Percentiles rank a stretch among this genome's conserved stretches.
These are phyloP conservation scores for Termitomyces sp. DNA, from an alignment of 768 basidiomycete genomes.

Conservation along the genomic window DNA sequence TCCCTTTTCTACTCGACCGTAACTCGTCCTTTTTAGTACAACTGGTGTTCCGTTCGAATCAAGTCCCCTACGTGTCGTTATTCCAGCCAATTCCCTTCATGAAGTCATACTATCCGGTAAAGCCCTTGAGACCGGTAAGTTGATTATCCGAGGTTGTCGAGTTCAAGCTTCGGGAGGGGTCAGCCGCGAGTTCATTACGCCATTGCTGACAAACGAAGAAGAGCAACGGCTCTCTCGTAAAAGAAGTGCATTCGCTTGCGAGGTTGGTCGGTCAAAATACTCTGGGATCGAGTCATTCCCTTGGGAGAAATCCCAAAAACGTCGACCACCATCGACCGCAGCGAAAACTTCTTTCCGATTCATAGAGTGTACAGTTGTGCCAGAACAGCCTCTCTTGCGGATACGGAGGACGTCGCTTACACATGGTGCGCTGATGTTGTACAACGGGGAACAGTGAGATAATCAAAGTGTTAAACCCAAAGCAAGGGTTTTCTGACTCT, in stretches of 20 bases:
- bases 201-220: constrained; percentile 68
- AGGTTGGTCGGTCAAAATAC: constrained; percentile 69
- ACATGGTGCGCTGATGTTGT: constrained; percentile 92
- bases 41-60: constrained; percentile 76
- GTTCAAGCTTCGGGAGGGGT: constrained; percentile 75
- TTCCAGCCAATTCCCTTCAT: constrained; percentile 76
- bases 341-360: constrained; percentile 39
- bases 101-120: constrained; percentile 67
- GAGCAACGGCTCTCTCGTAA: constrained; percentile 55
- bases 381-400: constrained; percentile 83
- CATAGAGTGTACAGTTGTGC: constrained; percentile 79
- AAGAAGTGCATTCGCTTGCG: constrained; percentile 59
- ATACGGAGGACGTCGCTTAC: constrained; percentile 87
- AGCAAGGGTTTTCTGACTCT: not conserved
- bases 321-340: constrained; percentile 15
- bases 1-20: not conserved
- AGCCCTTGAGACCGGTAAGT: constrained; percentile 58
- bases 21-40: constrained; percentile 49
- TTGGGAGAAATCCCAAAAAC: constrained; percentile 51
- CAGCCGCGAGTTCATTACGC: constrained; percentile 70
- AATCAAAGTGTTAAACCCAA: not conserved
- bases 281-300: constrained; percentile 68
- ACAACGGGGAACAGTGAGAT: constrained; percentile 86
- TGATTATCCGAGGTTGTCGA: constrained; percentile 75
- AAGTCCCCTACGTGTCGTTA: constrained; percentile 53